Evolutionary conservation across 306 rosid genomes (phyloP), one percentile per base, ranked within the genome.

Genomic region (Castanea crenata): DNA sequence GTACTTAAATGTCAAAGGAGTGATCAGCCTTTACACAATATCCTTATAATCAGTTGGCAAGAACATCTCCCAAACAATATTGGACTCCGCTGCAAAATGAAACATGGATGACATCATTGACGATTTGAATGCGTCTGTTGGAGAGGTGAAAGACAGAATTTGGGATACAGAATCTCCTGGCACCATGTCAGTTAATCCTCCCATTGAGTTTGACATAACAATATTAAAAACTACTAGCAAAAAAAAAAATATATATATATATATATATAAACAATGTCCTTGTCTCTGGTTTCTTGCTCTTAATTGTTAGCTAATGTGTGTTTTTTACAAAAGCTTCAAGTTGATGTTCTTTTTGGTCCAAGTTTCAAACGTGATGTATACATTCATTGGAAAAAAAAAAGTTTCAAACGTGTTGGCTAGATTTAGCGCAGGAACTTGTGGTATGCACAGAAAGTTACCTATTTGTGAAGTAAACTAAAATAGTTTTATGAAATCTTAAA

Each of bases 21-120:
- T 74, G n/a, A 79, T 54, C 5, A 82, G 77, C 0, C 86, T 81
- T 2, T 88, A 86, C 52, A 90, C 31, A 69, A 92, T 69, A 38
- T 76, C 77, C 3, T 69, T 18, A 25, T 85, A 83, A 81, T 90
- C 90, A 15, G 84, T 59, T 25, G 97, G 94, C 70, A 92, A 76
- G 70, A 92, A 83, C 11, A 44, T 82, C 54, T 71, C 85, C 94
- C 97, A 92, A 15, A 92, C 84, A 1, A 62, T 41, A 79, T 90
- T 90, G 11, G 91, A 88, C 18, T 79, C 65, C 0, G 89, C 80
- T 3, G 84, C 89, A 0, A 86, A 79, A 1, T 73, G 74, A 56
- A 90, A 87, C 14, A 70, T 29, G 20, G 89, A n/a, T 1, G 94
- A 90, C 32, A 92, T 76, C 35, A 84, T 8, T 46, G 91, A 87